Evolutionary conservation across 495 filamentous ascomycete genomes (phyloP), one percentile per base, ranked within the genome.

Genomic region (Hypoxylon cercidicola): DNA sequence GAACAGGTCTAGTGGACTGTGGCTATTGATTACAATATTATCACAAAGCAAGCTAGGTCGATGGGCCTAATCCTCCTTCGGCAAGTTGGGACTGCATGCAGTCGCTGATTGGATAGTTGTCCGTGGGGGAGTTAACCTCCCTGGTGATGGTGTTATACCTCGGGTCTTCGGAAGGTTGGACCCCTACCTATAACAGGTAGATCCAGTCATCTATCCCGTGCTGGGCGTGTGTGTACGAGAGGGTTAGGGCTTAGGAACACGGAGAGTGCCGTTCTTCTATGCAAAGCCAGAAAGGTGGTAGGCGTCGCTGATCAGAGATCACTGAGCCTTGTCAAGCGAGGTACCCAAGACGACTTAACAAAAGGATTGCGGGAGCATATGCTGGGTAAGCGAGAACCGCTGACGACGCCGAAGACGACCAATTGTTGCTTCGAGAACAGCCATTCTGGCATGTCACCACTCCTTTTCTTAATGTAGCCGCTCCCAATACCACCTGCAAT

Each of bases 11-110:
- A 44, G 45, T 18, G 48, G 48, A 43, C 21, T 21, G 15, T 35
- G 54, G 37, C 61, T 67, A 62, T 58, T 62, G 64, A 67, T 67
- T 57, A 67, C 64, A 48, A 62, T 58, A 43, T 59, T 62, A 37
- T 67, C 58, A 67, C 64, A 52, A 67, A 67, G 57, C 64, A 67
- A 57, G 25, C 32, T 62, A 49, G 25, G 44, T 30, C 23, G 53
- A 62, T 53, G 48, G 11, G 34, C 23, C 44, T 63, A 64, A 25
- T 63, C 65, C 55, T 53, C 30, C 59, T 68, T 63, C 55, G 60
- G 60, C 45, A 63, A 60, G 54, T 58, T 59, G 51, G 50, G 51
- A 55, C 34, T 43, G 16, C 44, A 55, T 1, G 32, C 19, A 30
- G 40, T 40, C 16, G 18, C 10, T 60, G 65, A 68, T 68, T 63